phyloP scores from a whole-genome alignment of 176 grass and related monocot genomes.

The Echinochloa phyllopogon region DNA sequence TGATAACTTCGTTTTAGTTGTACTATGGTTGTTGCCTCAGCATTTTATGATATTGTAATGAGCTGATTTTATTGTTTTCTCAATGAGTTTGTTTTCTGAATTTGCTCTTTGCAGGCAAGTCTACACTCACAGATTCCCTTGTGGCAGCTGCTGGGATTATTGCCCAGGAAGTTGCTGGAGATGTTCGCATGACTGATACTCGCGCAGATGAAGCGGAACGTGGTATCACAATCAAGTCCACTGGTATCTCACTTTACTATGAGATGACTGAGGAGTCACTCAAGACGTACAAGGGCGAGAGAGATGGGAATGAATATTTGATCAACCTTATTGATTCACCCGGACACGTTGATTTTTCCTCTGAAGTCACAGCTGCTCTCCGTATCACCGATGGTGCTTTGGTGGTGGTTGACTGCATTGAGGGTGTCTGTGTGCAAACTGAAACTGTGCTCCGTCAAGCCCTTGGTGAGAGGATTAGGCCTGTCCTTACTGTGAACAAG shows the following conservation, averaged over 20 bases:
- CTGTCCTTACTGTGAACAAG: too few species aligned
- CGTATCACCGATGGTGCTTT: slow-evolving; percentile 75
- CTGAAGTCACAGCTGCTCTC: slow-evolving; percentile 74
- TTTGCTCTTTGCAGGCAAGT: slow-evolving; percentile 62
- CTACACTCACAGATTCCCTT: slow-evolving; percentile 81
- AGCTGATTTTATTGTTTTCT: not conserved
- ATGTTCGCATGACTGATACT: slow-evolving; percentile 84
- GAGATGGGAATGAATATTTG: too few species aligned
- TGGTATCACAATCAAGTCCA: slow-evolving; percentile 84
- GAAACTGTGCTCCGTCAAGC: slow-evolving; percentile 82
- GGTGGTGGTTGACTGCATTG: slow-evolving; percentile 74
- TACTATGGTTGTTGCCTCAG: too few species aligned
- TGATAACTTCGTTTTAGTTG: too few species aligned
- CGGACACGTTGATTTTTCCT: slow-evolving; percentile 59
- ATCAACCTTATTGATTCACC: too few species aligned
- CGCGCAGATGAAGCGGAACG: slow-evolving; percentile 72
- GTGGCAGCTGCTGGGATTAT: slow-evolving; percentile 60
- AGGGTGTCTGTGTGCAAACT: slow-evolving; percentile 79
- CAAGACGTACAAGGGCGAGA: too few species aligned
- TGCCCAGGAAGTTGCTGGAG: slow-evolving; percentile 76
- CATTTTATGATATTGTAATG: too few species aligned
- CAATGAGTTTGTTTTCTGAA: not conserved
- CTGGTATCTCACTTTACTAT: slow-evolving; percentile 80
- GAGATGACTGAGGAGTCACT: not conserved
- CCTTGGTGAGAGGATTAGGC: slow-evolving; percentile 45